Percentiles rank a stretch among this genome's conserved stretches.
Evolutionary conservation across 768 basidiomycete species (phyloP).

Genomic region (Heimioporus sp.): DNA sequence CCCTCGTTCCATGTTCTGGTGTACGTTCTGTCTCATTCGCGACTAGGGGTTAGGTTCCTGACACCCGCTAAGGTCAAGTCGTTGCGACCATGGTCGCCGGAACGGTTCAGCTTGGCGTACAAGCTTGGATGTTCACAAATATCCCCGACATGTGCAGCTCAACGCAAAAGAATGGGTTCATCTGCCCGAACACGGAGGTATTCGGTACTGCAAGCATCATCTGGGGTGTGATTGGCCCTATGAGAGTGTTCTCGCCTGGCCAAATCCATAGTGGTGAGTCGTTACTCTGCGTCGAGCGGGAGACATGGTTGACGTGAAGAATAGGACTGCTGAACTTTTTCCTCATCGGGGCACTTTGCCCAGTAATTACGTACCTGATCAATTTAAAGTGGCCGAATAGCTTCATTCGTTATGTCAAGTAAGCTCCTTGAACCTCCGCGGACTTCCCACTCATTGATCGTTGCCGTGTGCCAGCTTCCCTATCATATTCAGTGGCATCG

Average conservation of each 20-base stretch:
- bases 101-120: constrained; percentile 65
- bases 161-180: constrained; percentile 49
- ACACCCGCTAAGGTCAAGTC: constrained; percentile 42
- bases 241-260: constrained; percentile 64
- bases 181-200: constrained; percentile 66
- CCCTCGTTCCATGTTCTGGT: constrained; percentile 65
- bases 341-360: constrained; percentile 68
- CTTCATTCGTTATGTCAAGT: constrained; percentile 64
- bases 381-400: constrained; percentile 60
- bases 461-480: constrained; percentile 33
- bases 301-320: background rate
- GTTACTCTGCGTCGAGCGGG: background rate
- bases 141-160: constrained; percentile 34
- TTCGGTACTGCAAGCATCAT: constrained; percentile 80
- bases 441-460: background rate
- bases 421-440: constrained; percentile 20
- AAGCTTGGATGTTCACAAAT: constrained; percentile 56
- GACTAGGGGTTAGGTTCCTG: background rate
- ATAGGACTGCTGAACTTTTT: constrained; percentile 66
- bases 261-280: constrained; percentile 51
- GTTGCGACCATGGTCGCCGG: constrained; percentile 60
- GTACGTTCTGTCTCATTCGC: constrained; percentile 11
- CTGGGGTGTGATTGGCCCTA: constrained; percentile 82
- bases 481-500: constrained; percentile 55
- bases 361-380: constrained; percentile 52